phyloP scores from a whole-genome alignment of 2,329 filamentous ascomycete genomes.

The Chaetomium strumarium region DNA sequence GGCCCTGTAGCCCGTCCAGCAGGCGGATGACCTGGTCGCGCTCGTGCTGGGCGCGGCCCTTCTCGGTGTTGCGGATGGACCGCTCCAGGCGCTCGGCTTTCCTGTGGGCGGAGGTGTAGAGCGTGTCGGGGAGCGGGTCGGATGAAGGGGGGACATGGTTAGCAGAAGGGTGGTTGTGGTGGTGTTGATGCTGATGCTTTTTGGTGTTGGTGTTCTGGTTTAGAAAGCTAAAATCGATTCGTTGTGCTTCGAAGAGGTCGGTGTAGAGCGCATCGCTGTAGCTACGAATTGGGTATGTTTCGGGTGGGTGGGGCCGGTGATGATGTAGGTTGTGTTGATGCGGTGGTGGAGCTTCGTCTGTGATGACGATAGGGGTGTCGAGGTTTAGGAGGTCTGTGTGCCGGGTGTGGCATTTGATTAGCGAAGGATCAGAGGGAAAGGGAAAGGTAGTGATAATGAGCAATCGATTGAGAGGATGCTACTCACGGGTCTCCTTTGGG shows the following conservation, averaged over 20 bases:
- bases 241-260: constrained; percentile 51
- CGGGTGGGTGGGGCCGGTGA: constrained; percentile 10
- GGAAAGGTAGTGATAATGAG: constrained; percentile 4
- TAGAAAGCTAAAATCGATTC: constrained; percentile 51
- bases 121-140: constrained; percentile 52
- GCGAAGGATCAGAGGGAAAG: constrained; percentile 16
- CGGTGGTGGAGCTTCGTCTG: constrained; percentile 36
- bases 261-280: constrained; percentile 53
- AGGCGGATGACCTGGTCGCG: constrained; percentile 59
- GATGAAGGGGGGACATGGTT: not conserved
- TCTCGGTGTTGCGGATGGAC: constrained; percentile 58
- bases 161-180: not conserved
- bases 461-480: not conserved
- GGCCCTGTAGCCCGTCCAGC: constrained; percentile 78
- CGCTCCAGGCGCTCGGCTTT: constrained; percentile 56
- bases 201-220: constrained; percentile 24
- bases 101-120: constrained; percentile 50
- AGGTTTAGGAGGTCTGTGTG: constrained; percentile 62
- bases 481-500: constrained; percentile 68
- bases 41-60: constrained; percentile 60
- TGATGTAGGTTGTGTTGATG: constrained; percentile 12
- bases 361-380: constrained; percentile 66
- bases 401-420: constrained; percentile 6
- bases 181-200: not conserved
- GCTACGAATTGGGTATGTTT: constrained; percentile 39